These are phyloP conservation scores for Pseudocercospora cruenta DNA, from an alignment of 2,329 filamentous ascomycete genomes.

Conservation along the genomic window DNA sequence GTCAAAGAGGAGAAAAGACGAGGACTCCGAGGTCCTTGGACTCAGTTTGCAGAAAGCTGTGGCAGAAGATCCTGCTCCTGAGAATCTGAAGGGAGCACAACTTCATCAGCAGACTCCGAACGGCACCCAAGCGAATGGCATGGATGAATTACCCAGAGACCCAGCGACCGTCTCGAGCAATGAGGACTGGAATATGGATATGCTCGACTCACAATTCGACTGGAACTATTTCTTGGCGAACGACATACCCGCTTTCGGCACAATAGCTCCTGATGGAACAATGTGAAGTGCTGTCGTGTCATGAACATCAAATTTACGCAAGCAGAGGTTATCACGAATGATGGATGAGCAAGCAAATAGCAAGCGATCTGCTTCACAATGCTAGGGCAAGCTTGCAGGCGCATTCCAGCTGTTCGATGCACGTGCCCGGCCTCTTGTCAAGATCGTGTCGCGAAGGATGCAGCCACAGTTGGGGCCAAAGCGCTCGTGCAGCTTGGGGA, in stretches of 20 bases:
- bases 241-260: slow-evolving; percentile 38
- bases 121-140: slow-evolving; percentile 8
- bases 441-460: background rate
- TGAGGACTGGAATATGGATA: slow-evolving; percentile 40
- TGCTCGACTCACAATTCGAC: slow-evolving; percentile 38
- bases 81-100: slow-evolving; percentile 12
- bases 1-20: slow-evolving; percentile 46
- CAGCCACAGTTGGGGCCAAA: slow-evolving; percentile 3
- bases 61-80: slow-evolving; percentile 28
- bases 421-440: background rate
- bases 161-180: slow-evolving; percentile 30
- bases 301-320: background rate
- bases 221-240: slow-evolving; percentile 39
- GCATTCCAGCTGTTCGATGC: background rate
- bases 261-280: slow-evolving; percentile 38
- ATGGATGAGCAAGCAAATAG: background rate
- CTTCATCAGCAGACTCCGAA: slow-evolving; percentile 8
- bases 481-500: background rate
- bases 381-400: background rate
- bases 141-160: slow-evolving; percentile 20
- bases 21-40: slow-evolving; percentile 29
- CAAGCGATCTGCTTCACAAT: no score
- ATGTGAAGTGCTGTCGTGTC: slow-evolving; percentile 26
- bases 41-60: slow-evolving; percentile 27
- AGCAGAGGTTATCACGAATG: background rate